phyloP scores from a whole-genome alignment of 176 grass and related monocot species.

The Zea luxurians region DNA sequence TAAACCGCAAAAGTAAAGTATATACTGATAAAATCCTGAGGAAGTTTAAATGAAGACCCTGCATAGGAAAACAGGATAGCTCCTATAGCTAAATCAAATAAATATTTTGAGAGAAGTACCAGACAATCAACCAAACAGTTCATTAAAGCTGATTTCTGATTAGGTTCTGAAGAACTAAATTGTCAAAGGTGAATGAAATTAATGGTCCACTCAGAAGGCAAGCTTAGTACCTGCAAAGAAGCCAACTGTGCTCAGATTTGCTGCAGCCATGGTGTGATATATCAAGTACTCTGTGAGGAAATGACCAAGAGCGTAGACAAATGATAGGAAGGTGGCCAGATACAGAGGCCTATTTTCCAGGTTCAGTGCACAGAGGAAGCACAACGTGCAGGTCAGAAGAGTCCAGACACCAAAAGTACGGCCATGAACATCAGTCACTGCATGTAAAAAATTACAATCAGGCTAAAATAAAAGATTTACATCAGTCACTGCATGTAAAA shows the following conservation, averaged over 20 bases:
- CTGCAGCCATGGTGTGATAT: slow-evolving; percentile 74
- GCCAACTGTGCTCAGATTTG: slow-evolving; percentile 81
- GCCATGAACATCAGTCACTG: slow-evolving; percentile 90
- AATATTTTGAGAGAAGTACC: not conserved
- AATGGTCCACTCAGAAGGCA: not conserved
- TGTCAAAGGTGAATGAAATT: not conserved
- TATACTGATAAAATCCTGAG: not conserved
- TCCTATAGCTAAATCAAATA: not conserved
- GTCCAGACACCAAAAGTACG: slow-evolving; percentile 91
- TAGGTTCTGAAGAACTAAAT: not conserved
- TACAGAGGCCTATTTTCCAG: slow-evolving; percentile 80
- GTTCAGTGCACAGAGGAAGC: slow-evolving; percentile 90
- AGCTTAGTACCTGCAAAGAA: slow-evolving; percentile 79
- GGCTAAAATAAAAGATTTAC: not conserved
- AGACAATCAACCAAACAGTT: not conserved
- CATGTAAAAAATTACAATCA: slow-evolving; percentile 16
- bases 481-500: slow-evolving; percentile 65
- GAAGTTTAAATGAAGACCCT: not conserved
- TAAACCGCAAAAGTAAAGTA: not conserved
- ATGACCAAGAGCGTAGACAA: slow-evolving; percentile 80
- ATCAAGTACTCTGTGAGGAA: slow-evolving; percentile 85
- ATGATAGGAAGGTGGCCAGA: slow-evolving; percentile 73
- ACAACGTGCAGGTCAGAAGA: slow-evolving; percentile 79
- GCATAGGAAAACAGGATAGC: not conserved
- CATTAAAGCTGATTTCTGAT: not conserved